A percentile compares a stretch with the other conserved stretches of the same genome.
phyloP scores from a whole-genome alignment of 2,329 filamentous ascomycete genomes.

The Xylaria digitata region DNA sequence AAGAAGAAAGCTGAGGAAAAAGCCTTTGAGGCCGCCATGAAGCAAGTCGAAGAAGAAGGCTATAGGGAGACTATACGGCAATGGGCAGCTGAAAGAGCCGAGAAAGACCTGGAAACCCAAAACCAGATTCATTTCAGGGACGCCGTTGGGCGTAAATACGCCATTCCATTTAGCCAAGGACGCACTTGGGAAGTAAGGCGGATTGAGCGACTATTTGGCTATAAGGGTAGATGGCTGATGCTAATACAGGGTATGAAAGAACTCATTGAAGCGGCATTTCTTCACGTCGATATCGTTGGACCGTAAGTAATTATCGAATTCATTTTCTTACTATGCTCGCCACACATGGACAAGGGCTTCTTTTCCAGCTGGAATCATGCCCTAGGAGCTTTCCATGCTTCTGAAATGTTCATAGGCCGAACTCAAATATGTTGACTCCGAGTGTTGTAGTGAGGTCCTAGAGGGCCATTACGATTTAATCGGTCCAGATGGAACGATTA shows the following conservation, averaged over 20 bases:
- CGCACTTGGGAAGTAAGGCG: conserved; percentile 31
- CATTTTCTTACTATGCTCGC: too few relatives aligned
- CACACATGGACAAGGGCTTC: too few relatives aligned
- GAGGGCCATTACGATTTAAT: conserved; percentile 81
- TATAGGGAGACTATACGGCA: conserved; percentile 16
- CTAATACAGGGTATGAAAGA: conserved; percentile 79
- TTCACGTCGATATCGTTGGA: conserved; percentile 79
- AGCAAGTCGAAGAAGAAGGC: conserved; percentile 25
- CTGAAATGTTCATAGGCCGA: too few relatives aligned
- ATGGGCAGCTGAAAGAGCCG: conserved; percentile 30
- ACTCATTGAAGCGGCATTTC: conserved; percentile 81
- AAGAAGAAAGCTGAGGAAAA: conserved; percentile 21
- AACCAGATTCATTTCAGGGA: conserved; percentile 35
- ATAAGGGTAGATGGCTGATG: conserved; percentile 11
- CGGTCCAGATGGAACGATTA: conserved; percentile 80
- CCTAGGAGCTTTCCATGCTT: too few relatives aligned
- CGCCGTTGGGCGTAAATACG: conserved; percentile 33
- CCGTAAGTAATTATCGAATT: conserved; percentile 50
- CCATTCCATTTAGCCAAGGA: conserved; percentile 31
- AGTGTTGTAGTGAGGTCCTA: conserved; percentile 65
- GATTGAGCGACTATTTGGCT: neutral
- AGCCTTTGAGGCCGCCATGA: conserved; percentile 12
- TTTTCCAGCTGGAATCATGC: too few relatives aligned
- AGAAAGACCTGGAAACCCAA: conserved; percentile 29
- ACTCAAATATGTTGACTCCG: neutral